phyloP scores from a whole-genome alignment of 441 rosid species.

The Corymbia calophylla region DNA sequence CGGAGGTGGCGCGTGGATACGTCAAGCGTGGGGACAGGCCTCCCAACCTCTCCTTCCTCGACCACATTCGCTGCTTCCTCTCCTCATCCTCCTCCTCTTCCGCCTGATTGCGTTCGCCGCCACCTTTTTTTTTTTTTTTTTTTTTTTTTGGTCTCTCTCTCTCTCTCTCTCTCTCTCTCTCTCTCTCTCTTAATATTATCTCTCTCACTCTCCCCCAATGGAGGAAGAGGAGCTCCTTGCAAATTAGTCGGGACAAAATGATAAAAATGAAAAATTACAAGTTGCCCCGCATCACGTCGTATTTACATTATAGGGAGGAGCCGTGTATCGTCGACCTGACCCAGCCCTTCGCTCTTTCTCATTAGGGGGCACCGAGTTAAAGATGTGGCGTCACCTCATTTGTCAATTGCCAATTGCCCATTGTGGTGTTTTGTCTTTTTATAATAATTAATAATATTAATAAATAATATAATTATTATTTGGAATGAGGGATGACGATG shows the following conservation, averaged over 20 bases:
- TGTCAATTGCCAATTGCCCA: background rate
- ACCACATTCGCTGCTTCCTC: constrained; percentile 51
- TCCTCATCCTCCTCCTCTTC: constrained; percentile 2
- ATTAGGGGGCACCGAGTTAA: background rate
- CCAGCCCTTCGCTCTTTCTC: background rate
- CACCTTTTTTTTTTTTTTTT: background rate
- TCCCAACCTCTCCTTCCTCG: constrained; percentile 52
- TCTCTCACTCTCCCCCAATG: background rate
- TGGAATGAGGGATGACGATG: background rate
- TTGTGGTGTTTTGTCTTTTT: background rate
- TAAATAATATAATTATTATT: background rate
- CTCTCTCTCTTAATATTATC: background rate
- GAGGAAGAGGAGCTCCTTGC: background rate
- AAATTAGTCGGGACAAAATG: background rate
- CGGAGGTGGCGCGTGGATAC: constrained; percentile 62
- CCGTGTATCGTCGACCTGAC: background rate
- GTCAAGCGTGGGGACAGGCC: constrained; percentile 63
- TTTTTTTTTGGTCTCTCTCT: background rate
- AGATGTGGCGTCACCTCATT: background rate
- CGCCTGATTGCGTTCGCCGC: background rate
- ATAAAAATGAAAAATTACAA: background rate
- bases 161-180: background rate
- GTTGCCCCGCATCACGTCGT: background rate
- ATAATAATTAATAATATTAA: too few species aligned
- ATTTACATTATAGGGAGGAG: background rate